These are phyloP conservation scores for Cyberlindnera mississippiensis DNA, from an alignment of 805 yeast genomes.

Conservation along the genomic window DNA sequence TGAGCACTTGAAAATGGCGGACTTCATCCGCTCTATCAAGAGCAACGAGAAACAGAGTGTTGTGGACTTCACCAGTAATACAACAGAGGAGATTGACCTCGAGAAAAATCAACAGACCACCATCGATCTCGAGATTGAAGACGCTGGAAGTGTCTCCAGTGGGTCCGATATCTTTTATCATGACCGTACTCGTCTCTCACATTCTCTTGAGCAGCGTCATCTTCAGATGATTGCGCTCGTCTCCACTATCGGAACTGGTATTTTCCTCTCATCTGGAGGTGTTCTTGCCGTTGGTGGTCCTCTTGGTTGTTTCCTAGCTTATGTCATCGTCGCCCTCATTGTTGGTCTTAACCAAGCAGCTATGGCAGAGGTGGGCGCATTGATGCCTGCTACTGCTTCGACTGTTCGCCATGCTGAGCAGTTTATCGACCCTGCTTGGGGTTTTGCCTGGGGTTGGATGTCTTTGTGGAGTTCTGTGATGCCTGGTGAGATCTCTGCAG, in stretches of 20 bases:
- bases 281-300: constrained; percentile 33
- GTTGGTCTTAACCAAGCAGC: constrained; percentile 37
- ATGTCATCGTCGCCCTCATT: constrained; percentile 31
- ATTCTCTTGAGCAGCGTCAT: constrained; percentile 29
- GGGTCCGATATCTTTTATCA: too few species aligned
- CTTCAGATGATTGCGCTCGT: constrained; percentile 47
- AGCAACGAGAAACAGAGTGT: too few species aligned
- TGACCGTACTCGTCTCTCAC: too few species aligned
- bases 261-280: constrained; percentile 35
- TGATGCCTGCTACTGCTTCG: constrained; percentile 37
- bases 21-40: too few species aligned
- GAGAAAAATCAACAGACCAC: too few species aligned
- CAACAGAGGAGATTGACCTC: too few species aligned
- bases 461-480: constrained; percentile 38
- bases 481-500: constrained; percentile 44
- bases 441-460: constrained; percentile 44
- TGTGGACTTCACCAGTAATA: too few species aligned
- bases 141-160: too few species aligned
- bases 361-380: constrained; percentile 35
- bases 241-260: constrained; percentile 22
- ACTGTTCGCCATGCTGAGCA: constrained; percentile 34
- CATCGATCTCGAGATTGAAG: too few species aligned
- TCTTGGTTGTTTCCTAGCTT: constrained; percentile 34
- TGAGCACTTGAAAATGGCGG: too few species aligned
- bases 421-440: constrained; percentile 40